Evolutionary conservation across 2,329 filamentous ascomycete genomes (phyloP), one percentile per base, ranked within the genome.

Genomic region (Fusarium sp.): DNA sequence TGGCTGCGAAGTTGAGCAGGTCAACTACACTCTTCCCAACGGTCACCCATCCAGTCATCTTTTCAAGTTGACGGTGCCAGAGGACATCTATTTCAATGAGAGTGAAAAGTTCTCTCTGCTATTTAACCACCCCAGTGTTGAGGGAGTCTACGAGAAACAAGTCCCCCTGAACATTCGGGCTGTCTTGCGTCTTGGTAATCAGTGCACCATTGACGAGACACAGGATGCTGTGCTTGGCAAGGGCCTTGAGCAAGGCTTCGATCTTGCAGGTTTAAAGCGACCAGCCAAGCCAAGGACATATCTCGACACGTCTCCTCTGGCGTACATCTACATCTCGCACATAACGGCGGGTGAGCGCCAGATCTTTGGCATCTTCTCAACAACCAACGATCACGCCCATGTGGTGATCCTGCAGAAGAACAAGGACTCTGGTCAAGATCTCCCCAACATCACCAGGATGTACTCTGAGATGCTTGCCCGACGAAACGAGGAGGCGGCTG

Each of bases 111-210:
- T 98, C 70, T 91, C 92, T 2, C 84, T 92, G 31, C 86, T 98
- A 2, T 96, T 98, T 85, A 95, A 96, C 72, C 95, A 99, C 79
- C 91, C 95, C 0, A 98, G 95, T 81, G 94, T 99, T 2, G 96
- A 99, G 82, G 97, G 97, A 33, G 95, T 99, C 16, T 99, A 99
- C 79, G 97, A 99, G 84, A 96, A 93, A 78, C 93, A 98, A 74
- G 88, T 99, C 2, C 95, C 97, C 1, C 86, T 98, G 7, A 94
- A 94, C 72, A 89, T 97, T 56, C 90, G 96, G 44, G 96, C 96
- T 5, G 89, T 99, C 35, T 88, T 99, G 11, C 93, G 96, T 75
- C 86, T 99, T 1, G 97, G 96, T 46, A 98, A 94, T 78, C 86
- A 93, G 33, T 99, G 96, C 80, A 97, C 94, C 3, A 97, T 99